Evolutionary conservation across 164 flowering plant species (phyloP), one percentile per base, ranked within the genome.

Genomic region (Cinnamomum micranthum): DNA sequence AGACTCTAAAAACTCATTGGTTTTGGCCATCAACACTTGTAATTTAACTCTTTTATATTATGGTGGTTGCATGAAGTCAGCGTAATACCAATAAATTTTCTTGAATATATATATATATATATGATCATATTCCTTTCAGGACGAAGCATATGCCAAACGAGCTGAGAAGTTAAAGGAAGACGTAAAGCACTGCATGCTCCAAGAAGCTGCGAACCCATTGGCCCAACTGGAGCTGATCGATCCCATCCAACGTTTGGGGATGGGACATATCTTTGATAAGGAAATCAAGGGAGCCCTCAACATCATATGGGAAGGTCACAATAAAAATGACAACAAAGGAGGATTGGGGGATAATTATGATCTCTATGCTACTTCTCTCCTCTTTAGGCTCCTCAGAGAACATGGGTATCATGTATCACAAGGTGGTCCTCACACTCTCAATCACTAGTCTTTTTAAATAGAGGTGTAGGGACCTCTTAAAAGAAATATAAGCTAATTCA

Each of bases 331-430:
- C 4, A 14, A 31, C 35, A 14, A n/a, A 31, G 20, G 47, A n/a
- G 71, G 62, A 35, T 0, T 6, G 6, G 41, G 6, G 41, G 6
- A 35, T 1, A 35, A n/a, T n/a, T n/a, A 28, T 6, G 41, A 51
- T 25, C 77, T 82, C 41, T 63, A 67, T 31, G 73, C 74, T 6
- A 70, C 77, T 47, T 71, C 87, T 1, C 79, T 83, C 33, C 15
- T 62, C 47, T 84, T 86, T 66, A 66, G 85, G 11, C 71, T 85
- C 15, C 63, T 76, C 23, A 73, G 82, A 35, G 74, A 80, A 73
- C 65, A 70, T 65, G 77, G 79, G 23, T 74, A 73, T 35, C 14
- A 2, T 25, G 68, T 76, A 0, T 50, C 76, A 15, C 15, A 75
- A 65, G 71, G 81, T n/a, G n/a, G n/a, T 75, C 4, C 41, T 35